Percentiles rank a stretch among this genome's conserved stretches.
phyloP scores from a whole-genome alignment of 2,329 filamentous ascomycete genomes.

The Aspergillus awamori region DNA sequence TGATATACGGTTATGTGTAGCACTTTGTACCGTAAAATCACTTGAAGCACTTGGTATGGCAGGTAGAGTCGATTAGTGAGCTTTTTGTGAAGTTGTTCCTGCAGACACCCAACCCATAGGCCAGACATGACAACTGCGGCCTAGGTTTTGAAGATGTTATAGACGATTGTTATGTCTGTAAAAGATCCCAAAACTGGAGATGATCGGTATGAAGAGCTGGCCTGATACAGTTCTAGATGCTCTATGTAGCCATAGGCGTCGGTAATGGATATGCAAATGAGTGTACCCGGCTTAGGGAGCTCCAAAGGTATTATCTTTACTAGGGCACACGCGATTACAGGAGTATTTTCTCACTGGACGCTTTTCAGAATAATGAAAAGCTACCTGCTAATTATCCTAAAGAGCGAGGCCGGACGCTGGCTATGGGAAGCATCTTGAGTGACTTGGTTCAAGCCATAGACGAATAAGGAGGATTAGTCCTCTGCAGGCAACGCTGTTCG shows the following conservation, averaged over 20 bases:
- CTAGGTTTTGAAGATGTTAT: conserved; percentile 25
- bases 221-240: conserved; percentile 21
- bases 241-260: conserved; percentile 30
- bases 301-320: conserved; percentile 20
- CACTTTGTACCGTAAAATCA: conserved; percentile 29
- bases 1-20: conserved; percentile 39
- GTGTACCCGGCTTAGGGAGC: not conserved
- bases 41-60: conserved; percentile 39
- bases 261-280: conserved; percentile 19
- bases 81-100: not conserved
- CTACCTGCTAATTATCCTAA: conserved; percentile 18
- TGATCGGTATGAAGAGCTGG: conserved; percentile 13
- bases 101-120: not conserved
- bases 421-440: conserved; percentile 22
- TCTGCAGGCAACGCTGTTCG: conserved; percentile 1
- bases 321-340: conserved; percentile 19
- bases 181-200: not conserved
- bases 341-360: conserved; percentile 25
- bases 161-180: conserved; percentile 29
- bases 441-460: not conserved
- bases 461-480: not conserved
- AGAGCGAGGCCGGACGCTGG: conserved; percentile 22
- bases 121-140: conserved; percentile 14
- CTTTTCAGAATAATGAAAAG: conserved; percentile 19
- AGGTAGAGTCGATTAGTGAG: conserved; percentile 26